These are phyloP conservation scores for Blastocystis sp. DNA, from an alignment of 352 stramenopile genomes.

Conservation along the genomic window DNA sequence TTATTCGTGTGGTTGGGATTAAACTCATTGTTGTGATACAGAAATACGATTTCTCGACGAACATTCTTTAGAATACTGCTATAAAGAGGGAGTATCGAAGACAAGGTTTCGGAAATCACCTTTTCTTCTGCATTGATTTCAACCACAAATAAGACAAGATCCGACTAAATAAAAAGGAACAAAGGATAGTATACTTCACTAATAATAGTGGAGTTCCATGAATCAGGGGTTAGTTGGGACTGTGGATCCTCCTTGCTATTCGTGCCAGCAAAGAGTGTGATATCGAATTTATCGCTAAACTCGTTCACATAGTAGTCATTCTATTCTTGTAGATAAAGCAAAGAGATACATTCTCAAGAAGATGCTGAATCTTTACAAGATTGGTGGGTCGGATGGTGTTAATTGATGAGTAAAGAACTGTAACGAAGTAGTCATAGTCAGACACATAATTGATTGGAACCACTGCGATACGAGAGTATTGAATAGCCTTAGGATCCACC, in stretches of 20 bases:
- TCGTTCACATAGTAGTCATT: constrained; percentile 56
- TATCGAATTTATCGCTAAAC: constrained; percentile 18
- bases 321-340: not conserved
- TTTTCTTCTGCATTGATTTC: constrained; percentile 19
- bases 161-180: not conserved
- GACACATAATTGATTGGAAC: constrained; percentile 20
- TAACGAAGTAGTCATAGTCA: constrained; percentile 44
- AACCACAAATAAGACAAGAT: constrained; percentile 18
- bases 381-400: constrained; percentile 12
- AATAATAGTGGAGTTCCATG: constrained; percentile 32
- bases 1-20: constrained; percentile 61
- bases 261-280: constrained; percentile 14
- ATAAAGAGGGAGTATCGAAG: not conserved
- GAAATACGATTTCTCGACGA: constrained; percentile 58
- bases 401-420: not conserved
- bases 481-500: not conserved
- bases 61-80: not conserved
- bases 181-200: not conserved
- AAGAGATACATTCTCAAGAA: not conserved
- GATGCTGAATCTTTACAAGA: constrained; percentile 11
- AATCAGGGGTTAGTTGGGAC: not conserved
- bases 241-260: not conserved
- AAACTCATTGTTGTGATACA: constrained; percentile 52
- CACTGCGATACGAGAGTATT: constrained; percentile 1
- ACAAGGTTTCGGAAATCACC: not conserved